These are phyloP conservation scores for Domatiomyces catenatus DNA, from an alignment of 2,329 filamentous ascomycete genomes.

Conservation along the genomic window DNA sequence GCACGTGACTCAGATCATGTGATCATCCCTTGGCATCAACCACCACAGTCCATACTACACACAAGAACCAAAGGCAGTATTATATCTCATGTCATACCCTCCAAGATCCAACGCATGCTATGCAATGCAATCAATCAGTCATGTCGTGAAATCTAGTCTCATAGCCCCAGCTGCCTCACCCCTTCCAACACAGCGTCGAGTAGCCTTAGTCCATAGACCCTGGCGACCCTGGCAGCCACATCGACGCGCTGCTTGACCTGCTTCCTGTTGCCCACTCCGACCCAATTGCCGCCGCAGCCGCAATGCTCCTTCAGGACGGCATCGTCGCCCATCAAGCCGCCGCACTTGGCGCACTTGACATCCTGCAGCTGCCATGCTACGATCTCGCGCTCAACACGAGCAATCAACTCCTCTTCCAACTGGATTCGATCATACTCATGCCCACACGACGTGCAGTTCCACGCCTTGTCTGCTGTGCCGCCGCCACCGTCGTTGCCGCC, in stretches of 20 bases:
- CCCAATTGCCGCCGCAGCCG: constrained; percentile 78
- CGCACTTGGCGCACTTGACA: constrained; percentile 59
- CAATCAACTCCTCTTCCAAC: constrained; percentile 71
- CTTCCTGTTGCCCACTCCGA: constrained; percentile 50
- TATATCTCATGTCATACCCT: too few species aligned
- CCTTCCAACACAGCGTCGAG: constrained; percentile 58
- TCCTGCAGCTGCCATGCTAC: constrained; percentile 82
- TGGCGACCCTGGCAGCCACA: constrained; percentile 60
- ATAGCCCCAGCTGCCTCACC: constrained; percentile 31
- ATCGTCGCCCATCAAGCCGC: constrained; percentile 59
- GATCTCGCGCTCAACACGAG: constrained; percentile 56
- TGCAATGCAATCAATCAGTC: constrained; percentile 1
- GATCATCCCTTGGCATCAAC: too few species aligned
- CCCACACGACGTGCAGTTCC: constrained; percentile 64
- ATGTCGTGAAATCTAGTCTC: constrained; percentile 16
- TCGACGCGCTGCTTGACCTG: constrained; percentile 50
- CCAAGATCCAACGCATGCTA: too few species aligned
- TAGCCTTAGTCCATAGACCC: constrained; percentile 69
- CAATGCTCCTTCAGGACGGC: constrained; percentile 76
- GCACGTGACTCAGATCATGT: too few species aligned
- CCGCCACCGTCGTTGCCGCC: constrained; percentile 17
- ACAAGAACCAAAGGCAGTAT: too few species aligned
- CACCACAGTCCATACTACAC: too few species aligned
- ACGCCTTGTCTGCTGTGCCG: constrained; percentile 32
- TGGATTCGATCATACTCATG: constrained; percentile 60